Base-by-base conservation (phyloP, 495 filamentous ascomycete genomes). In the Podospora tetraspora region DNA sequence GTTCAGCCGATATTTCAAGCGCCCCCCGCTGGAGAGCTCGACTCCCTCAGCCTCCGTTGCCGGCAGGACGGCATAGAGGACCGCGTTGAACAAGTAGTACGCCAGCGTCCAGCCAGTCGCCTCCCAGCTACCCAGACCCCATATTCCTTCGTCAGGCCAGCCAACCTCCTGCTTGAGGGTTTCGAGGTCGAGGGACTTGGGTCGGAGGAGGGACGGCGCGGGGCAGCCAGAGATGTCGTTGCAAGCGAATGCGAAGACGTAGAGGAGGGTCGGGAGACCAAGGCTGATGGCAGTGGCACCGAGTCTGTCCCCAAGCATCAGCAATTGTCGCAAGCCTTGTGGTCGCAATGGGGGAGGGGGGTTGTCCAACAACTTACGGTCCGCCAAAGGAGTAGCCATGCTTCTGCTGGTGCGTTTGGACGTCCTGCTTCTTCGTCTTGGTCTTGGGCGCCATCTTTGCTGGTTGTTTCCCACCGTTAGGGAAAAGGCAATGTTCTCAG, bases 191-290 rank as follows among this genome's bases (percentile, higher is more conserved):
- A 97, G 80, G 24, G 87, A 88, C 59, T 85, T 89, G 34, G 94
- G 93, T 64, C 85, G 83, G 61, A 97, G 85, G 27, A 95, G 82
- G n/a, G 90, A 94, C 10, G 94, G 92, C 8, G 91, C 88, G 13
- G 95, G 96, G 72, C 96, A 98, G 64, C 96, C 95, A 29, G 92
- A 88, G 69, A 93, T 78, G 75, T 97, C 95, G 76, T 97, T 98
- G 84, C 95, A 97, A 71, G 92, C 79, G 75, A 97, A 97, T 43
- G 88, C 82, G 72, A 92, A 86, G 65, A 84, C 72, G 78, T 94
- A 97, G 72, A 91, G 84, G 59, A 92, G 78, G 21, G 91, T 29
- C 0, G 95, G 94, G 13, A 96, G 87, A 27, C 88, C 90, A 70
- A 95, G 86, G 34, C 88, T 88, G 66, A 97, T 89, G 58, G 78